Conservation (phyloP, 202 grass and related monocot species). For the Elaeis oleifera region DNA sequence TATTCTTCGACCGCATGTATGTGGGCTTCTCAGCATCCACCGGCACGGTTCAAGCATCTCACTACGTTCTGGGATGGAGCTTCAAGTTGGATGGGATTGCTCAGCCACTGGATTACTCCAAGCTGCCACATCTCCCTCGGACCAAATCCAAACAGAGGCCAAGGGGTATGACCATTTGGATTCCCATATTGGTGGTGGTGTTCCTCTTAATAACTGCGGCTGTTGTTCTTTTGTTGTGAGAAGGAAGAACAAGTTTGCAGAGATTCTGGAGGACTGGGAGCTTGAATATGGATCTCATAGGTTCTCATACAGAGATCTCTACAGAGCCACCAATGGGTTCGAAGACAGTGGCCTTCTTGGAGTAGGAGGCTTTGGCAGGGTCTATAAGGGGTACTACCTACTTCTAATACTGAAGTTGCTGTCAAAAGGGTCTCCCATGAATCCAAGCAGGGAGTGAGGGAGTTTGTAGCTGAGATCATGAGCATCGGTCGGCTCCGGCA, state of each 20-base stretch:
- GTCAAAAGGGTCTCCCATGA: slow-evolving; percentile 39
- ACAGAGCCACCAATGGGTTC: slow-evolving; percentile 1
- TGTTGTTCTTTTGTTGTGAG: slow-evolving; percentile 7
- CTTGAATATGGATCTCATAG: slow-evolving; percentile 36
- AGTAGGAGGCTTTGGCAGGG: slow-evolving; percentile 21
- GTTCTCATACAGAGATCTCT: slow-evolving; percentile 36
- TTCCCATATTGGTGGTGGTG: slow-evolving; percentile 31
- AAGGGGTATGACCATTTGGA: slow-evolving; percentile 29
- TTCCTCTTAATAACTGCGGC: slow-evolving; percentile 30
- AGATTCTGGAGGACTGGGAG: slow-evolving; percentile 52
- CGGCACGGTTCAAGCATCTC: slow-evolving; percentile 41
- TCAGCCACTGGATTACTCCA: slow-evolving; percentile 35
- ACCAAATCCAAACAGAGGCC: slow-evolving; percentile 34
- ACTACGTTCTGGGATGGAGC: slow-evolving; percentile 54
- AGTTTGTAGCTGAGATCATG: too few relatives aligned
- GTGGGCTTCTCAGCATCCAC: slow-evolving; percentile 48
- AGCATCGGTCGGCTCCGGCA: too few relatives aligned
- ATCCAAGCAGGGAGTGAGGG: too few relatives aligned
- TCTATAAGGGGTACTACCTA: slow-evolving; percentile 2
- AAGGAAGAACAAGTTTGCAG: slow-evolving; percentile 39
- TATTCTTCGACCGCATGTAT: slow-evolving; percentile 42
- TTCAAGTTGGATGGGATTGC: slow-evolving; percentile 42
- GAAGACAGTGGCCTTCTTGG: background rate
- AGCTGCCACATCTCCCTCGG: slow-evolving; percentile 33
- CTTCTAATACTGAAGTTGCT: slow-evolving; percentile 37